Conservation (phyloP, 805 yeast species). For the Candida coleopterorum region DNA sequence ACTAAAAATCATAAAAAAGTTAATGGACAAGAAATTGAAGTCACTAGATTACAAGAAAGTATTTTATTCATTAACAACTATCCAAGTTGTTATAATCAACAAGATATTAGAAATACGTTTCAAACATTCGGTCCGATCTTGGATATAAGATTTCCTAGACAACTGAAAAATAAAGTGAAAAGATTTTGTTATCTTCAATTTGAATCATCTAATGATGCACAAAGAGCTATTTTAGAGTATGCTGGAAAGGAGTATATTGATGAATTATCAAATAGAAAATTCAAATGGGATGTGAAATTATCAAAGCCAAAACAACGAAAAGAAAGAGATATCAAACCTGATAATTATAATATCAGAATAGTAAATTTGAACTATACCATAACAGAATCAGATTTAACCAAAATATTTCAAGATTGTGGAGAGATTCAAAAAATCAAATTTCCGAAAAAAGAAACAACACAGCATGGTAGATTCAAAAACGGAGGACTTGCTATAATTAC, state of each 20-base stretch:
- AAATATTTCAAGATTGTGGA: constrained; percentile 48
- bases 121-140: constrained; percentile 34
- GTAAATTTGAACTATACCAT: constrained; percentile 39
- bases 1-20: constrained; percentile 53
- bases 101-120: constrained; percentile 39
- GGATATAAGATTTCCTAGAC: constrained; percentile 61
- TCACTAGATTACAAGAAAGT: constrained; percentile 40
- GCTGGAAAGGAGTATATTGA: constrained; percentile 36
- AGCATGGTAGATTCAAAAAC: constrained; percentile 32
- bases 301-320: constrained; percentile 52
- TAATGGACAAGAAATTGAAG: constrained; percentile 39
- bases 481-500: constrained; percentile 68
- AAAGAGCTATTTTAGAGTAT: constrained; percentile 35
- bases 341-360: constrained; percentile 50
- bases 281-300: constrained; percentile 49
- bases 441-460: constrained; percentile 34
- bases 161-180: constrained; percentile 46
- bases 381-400: constrained; percentile 31
- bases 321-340: constrained; percentile 40
- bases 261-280: constrained; percentile 17
- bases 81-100: constrained; percentile 49
- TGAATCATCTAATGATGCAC: constrained; percentile 37
- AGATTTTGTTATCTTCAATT: constrained; percentile 74
- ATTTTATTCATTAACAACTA: constrained; percentile 74
- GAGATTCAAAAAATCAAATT: constrained; percentile 46